phyloP scores from a whole-genome alignment of 441 rosid genomes.

The Euphorbia celastroides region DNA sequence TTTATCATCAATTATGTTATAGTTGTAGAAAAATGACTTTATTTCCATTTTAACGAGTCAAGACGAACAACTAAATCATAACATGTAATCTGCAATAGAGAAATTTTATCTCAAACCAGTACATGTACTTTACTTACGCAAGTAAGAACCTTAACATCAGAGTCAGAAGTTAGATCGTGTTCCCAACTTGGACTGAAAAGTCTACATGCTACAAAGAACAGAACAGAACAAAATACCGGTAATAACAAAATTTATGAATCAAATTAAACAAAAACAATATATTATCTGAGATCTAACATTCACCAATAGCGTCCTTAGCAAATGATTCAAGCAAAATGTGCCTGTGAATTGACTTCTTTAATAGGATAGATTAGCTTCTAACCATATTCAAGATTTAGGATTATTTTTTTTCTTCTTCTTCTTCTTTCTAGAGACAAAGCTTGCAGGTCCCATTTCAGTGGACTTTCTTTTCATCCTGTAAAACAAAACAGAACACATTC shows the following conservation, averaged over 20 bases:
- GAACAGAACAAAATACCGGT: not conserved
- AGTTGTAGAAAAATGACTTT: too few relatives aligned
- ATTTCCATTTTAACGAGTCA: too few relatives aligned
- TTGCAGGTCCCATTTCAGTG: conserved; percentile 61
- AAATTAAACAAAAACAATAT: not conserved
- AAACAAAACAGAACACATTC: not conserved
- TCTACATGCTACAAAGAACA: not conserved
- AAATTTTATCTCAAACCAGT: too few relatives aligned
- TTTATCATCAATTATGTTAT: too few relatives aligned
- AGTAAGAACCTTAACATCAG: not conserved
- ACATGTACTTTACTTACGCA: not conserved
- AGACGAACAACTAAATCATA: too few relatives aligned
- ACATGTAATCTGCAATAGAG: too few relatives aligned
- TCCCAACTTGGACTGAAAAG: not conserved
- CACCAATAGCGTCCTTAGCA: not conserved
- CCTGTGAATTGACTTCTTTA: not conserved
- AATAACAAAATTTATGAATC: not conserved
- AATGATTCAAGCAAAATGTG: not conserved
- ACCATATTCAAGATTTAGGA: conserved; percentile 16
- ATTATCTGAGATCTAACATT: conserved; percentile 2
- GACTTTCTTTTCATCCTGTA: conserved; percentile 73
- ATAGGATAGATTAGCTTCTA: not conserved
- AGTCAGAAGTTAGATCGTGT: not conserved
- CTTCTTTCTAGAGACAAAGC: conserved; percentile 64
- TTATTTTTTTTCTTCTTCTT: conserved; percentile 58